Evolutionary conservation across 139 green algal species (phyloP), one percentile per base, ranked within the genome.

Genomic region (Nannochloris sp.): DNA sequence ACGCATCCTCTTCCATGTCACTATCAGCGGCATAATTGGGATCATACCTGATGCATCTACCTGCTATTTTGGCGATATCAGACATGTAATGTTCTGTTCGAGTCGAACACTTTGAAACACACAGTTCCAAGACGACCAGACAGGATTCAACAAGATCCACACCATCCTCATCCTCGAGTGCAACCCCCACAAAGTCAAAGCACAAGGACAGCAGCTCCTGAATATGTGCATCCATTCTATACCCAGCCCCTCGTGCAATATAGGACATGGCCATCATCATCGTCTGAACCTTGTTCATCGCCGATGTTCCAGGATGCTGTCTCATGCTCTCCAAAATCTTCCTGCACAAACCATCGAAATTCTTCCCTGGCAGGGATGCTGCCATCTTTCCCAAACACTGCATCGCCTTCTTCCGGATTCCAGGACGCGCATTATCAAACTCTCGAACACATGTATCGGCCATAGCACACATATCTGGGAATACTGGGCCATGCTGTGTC

Each of bases 91-190:
- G 23, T 9, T 71, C 66, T 6, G 78, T 71, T 5, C 87, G 74
- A 56, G 68, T 59, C 4, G 83, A 81, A 33, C 76, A 90, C 26
- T 79, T 76, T 57, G 78, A 66, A 51, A 96, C 75, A 51, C 96
- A 93, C 43, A 68, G 78, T 62, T 97, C 91, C 20, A 97, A 69
- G 2, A 89, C 85, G 80, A 94, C 84, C 77, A 96, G 65, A 64
- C 78, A 89, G 62, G 82, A 59, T 73, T 96, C 90, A 33, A 75
- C 63, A 37, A 96, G 72, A 77, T 97, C 90, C 43, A 93, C 85
- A 49, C 96, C 89, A 0, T 66, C 72, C 63, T 91, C 87, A 0
- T 48, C 62, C 5, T 81, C 79, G 11, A 62, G 16, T 53, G 46
- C 16, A 9, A 11, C 46, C 16, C 16, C 46, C 10, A 53, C 5